Conservation (phyloP, 1,284 basidiomycete species). For the Wallemia mellicola region DNA sequence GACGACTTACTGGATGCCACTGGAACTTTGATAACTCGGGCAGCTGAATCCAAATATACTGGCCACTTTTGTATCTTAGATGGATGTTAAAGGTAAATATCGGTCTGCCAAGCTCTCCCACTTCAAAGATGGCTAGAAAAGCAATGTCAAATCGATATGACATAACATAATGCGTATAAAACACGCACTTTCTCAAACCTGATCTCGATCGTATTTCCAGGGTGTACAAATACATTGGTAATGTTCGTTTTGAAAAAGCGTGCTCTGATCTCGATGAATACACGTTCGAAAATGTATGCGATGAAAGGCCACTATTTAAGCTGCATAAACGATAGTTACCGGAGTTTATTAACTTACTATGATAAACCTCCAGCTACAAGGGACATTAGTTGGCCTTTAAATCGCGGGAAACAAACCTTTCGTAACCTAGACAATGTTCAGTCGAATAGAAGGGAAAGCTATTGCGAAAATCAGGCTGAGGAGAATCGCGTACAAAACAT, state of each 20-base stretch:
- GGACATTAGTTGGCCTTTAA: not conserved
- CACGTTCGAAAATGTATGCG: slow-evolving; percentile 45
- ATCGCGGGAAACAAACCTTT: slow-evolving; percentile 36
- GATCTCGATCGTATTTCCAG: slow-evolving; percentile 27
- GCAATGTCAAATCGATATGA: not conserved
- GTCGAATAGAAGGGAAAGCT: slow-evolving; percentile 56
- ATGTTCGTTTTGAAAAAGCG: slow-evolving; percentile 37
- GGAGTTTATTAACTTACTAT: slow-evolving; percentile 13
- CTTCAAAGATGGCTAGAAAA: not conserved
- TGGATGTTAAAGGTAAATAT: slow-evolving; percentile 25
- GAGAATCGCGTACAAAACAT: slow-evolving; percentile 60
- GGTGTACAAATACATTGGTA: slow-evolving; percentile 47
- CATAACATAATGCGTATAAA: not conserved
- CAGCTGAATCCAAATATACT: slow-evolving; percentile 67
- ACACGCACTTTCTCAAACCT: not conserved
- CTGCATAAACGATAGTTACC: not conserved
- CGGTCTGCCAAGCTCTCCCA: not conserved
- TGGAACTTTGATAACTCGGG: slow-evolving; percentile 52
- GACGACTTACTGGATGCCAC: slow-evolving; percentile 60
- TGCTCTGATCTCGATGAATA: slow-evolving; percentile 46
- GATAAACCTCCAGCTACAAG: slow-evolving; percentile 33
- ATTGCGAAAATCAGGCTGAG: slow-evolving; percentile 30
- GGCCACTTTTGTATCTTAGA: slow-evolving; percentile 55
- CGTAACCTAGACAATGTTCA: slow-evolving; percentile 51
- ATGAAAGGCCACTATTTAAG: not conserved